A percentile compares a stretch with the other conserved stretches of the same genome.
Evolutionary conservation across 257 asterid species (phyloP).

Genomic region (Osmanthus fragrans): DNA sequence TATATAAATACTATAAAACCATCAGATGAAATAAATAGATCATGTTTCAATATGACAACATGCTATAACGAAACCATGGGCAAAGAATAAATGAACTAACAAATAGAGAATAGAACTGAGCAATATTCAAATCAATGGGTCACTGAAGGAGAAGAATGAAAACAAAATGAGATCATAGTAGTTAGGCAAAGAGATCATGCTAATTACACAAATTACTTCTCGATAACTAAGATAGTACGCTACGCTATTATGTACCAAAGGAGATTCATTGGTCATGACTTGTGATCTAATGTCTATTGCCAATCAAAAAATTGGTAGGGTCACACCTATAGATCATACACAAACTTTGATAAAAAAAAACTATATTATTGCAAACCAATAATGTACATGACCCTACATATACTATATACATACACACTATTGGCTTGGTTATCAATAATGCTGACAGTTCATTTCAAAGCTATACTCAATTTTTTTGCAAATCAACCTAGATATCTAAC

Average conservation of each 20-base stretch:
- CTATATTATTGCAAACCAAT: background rate
- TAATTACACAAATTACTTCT: conserved; percentile 6
- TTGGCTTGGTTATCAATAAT: background rate
- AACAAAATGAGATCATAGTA: conserved; percentile 17
- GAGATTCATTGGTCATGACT: background rate
- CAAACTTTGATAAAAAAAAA: background rate
- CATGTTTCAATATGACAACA: conserved; percentile 12
- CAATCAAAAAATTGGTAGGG: background rate
- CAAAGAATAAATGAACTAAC: conserved; percentile 13
- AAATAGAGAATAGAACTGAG: background rate
- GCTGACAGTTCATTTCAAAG: background rate
- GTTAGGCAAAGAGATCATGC: background rate
- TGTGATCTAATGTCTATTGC: background rate
- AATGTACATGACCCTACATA: background rate
- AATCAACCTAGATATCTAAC: conserved; percentile 3
- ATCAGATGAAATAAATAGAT: conserved; percentile 11
- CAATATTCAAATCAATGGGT: conserved; percentile 11
- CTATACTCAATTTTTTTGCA: background rate
- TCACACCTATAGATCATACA: background rate
- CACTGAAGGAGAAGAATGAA: conserved; percentile 11
- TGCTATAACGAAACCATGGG: conserved; percentile 8
- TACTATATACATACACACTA: background rate
- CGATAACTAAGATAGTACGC: background rate
- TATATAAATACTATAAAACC: conserved; percentile 14
- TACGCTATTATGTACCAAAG: background rate